A percentile compares a stretch with the other conserved stretches of the same genome.
These are phyloP conservation scores for Daldinia childiae DNA, from an alignment of 495 filamentous ascomycete species.

Conservation along the genomic window DNA sequence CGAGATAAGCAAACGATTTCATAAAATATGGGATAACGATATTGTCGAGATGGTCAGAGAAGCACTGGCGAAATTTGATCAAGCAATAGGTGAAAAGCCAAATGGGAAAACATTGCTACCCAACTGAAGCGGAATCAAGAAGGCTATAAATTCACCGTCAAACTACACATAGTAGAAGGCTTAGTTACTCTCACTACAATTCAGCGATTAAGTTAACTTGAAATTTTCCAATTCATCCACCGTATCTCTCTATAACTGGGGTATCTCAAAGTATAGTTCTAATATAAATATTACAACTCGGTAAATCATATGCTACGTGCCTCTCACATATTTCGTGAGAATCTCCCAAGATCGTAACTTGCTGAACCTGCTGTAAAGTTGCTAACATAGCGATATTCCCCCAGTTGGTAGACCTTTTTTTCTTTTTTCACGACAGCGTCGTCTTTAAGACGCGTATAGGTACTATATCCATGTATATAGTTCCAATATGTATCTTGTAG, in stretches of 20 bases:
- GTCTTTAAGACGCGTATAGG: neutral
- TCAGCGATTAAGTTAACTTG: neutral
- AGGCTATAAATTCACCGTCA: neutral
- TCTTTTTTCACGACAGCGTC: neutral
- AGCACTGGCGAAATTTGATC: slow-evolving; percentile 20
- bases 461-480: neutral
- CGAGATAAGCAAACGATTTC: slow-evolving; percentile 45
- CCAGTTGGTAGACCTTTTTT: neutral
- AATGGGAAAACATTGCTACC: neutral
- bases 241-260: neutral
- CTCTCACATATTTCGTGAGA: neutral
- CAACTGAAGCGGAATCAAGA: neutral
- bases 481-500: neutral
- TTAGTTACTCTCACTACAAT: neutral
- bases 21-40: slow-evolving; percentile 55
- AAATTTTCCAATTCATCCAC: neutral
- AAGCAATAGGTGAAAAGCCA: slow-evolving; percentile 1
- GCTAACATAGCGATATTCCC: neutral
- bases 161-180: neutral
- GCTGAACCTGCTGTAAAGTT: neutral
- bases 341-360: neutral
- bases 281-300: neutral
- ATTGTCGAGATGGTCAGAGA: slow-evolving; percentile 46
- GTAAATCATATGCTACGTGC: neutral
- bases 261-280: neutral